Percentiles rank a stretch among this genome's conserved stretches.
Evolutionary conservation across 2,329 filamentous ascomycete genomes (phyloP).

Genomic region (Davidsoniella australis): DNA sequence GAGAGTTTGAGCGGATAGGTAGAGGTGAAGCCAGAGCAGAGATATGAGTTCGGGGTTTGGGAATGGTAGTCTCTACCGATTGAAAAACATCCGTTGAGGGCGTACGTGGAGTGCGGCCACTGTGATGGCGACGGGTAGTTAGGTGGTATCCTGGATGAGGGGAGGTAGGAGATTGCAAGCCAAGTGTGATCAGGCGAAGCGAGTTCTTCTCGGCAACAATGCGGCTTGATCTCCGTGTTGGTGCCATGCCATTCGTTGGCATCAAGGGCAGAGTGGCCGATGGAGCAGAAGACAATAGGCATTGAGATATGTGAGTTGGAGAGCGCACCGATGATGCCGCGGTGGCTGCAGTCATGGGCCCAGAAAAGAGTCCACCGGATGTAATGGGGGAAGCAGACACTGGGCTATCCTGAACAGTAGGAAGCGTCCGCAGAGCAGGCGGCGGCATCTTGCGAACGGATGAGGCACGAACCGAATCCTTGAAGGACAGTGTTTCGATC

Average conservation of each 20-base stretch:
- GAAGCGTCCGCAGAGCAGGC: conserved; percentile 3
- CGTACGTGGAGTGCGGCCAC: conserved; percentile 1
- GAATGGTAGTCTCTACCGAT: neutral
- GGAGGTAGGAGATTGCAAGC: neutral
- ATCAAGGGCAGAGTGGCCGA: neutral
- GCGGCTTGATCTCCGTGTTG: conserved; percentile 1
- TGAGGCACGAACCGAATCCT: conserved; percentile 3
- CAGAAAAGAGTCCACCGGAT: neutral
- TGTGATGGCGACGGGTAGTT: conserved; percentile 7
- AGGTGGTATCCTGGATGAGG: neutral
- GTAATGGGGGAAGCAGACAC: neutral
- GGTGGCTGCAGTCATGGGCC: neutral
- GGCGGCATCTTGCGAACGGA: conserved; percentile 6
- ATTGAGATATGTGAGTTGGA: neutral
- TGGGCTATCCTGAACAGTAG: conserved; percentile 7
- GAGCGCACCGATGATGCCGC: neutral
- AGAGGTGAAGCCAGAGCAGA: conserved; percentile 6
- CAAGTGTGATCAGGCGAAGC: neutral
- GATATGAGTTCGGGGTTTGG: conserved; percentile 2
- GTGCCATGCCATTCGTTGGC: neutral
- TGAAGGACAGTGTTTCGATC: conserved; percentile 7
- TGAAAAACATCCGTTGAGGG: neutral
- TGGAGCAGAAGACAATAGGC: neutral
- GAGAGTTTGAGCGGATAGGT: neutral
- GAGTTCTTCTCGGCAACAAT: neutral